These are phyloP conservation scores for Coffea humblotiana DNA, from an alignment of 305 asterid species.

Conservation along the genomic window DNA sequence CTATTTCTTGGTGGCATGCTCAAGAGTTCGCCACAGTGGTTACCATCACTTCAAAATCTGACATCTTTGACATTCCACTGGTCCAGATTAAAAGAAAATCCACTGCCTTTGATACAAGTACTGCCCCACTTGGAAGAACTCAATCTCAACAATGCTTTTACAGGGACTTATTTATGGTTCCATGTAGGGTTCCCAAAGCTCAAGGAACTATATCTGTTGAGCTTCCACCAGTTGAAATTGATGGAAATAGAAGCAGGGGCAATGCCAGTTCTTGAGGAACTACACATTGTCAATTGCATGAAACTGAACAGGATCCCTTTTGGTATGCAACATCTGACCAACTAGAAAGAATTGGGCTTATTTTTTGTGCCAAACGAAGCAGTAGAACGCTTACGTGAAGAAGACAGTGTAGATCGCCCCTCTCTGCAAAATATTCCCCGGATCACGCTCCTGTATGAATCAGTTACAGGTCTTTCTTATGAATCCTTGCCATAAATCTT, in stretches of 20 bases:
- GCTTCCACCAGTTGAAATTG: slow-evolving; percentile 18
- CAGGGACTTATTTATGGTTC: slow-evolving; percentile 15
- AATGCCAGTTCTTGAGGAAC: slow-evolving; percentile 20
- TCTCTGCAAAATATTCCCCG: slow-evolving; percentile 18
- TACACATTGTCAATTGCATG: slow-evolving; percentile 17
- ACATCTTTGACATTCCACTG: slow-evolving; percentile 30
- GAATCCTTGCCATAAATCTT: not conserved
- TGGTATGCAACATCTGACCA: slow-evolving; percentile 25
- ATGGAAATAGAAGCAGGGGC: slow-evolving; percentile 14
- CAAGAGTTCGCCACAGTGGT: slow-evolving; percentile 23
- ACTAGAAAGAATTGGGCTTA: slow-evolving; percentile 17
- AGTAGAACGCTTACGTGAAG: slow-evolving; percentile 12
- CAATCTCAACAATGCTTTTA: slow-evolving; percentile 20
- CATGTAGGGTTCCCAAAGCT: slow-evolving; percentile 25
- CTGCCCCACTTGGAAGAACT: slow-evolving; percentile 22
- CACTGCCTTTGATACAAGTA: slow-evolving; percentile 22
- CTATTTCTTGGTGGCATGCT: slow-evolving; percentile 26
- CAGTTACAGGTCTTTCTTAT: not conserved
- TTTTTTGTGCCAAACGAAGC: slow-evolving; percentile 20
- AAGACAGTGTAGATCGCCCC: slow-evolving; percentile 7
- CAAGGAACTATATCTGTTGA: slow-evolving; percentile 11
- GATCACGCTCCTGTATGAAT: slow-evolving; percentile 13
- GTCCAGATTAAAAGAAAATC: slow-evolving; percentile 24
- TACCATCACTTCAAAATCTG: slow-evolving; percentile 18
- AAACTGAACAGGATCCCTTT: slow-evolving; percentile 24